A percentile compares a stretch with the other conserved stretches of the same genome.
Evolutionary conservation across 768 basidiomycete species (phyloP).

Genomic region (Tricholoma flavovirens): DNA sequence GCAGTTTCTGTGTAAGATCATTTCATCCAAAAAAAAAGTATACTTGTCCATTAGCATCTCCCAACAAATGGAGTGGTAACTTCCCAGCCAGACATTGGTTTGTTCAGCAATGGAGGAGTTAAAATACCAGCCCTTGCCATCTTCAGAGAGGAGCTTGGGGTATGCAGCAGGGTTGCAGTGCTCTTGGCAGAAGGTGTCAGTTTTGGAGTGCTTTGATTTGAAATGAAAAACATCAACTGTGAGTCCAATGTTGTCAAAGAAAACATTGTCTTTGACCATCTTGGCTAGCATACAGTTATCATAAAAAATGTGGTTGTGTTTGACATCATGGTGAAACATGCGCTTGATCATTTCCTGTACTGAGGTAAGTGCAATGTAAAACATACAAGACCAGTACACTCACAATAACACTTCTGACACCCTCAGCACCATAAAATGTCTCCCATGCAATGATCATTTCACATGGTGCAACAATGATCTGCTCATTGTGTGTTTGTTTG

Average conservation of each 20-base stretch:
- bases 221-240: not conserved
- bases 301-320: too few relatives aligned
- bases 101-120: conserved; percentile 24
- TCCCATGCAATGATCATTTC: conserved; percentile 25
- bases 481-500: conserved; percentile 28
- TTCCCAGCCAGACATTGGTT: conserved; percentile 32
- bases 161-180: conserved; percentile 20
- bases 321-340: too few relatives aligned
- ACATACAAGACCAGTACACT: conserved; percentile 14
- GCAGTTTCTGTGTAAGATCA: not conserved
- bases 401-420: conserved; percentile 1
- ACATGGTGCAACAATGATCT: conserved; percentile 26
- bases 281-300: conserved; percentile 31
- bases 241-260: not conserved
- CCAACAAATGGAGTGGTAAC: conserved; percentile 26
- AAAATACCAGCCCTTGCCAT: not conserved
- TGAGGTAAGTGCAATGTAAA: too few relatives aligned
- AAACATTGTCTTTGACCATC: conserved; percentile 27
- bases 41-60: conserved; percentile 29
- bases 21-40: conserved; percentile 30
- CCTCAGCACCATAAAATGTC: conserved; percentile 29
- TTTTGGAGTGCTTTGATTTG: conserved; percentile 25
- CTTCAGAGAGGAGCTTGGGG: too few relatives aligned
- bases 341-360: too few relatives aligned
- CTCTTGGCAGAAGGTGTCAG: conserved; percentile 17